Conservation (phyloP, 2,329 filamentous ascomycete genomes). For the Penicillium frequentans region DNA sequence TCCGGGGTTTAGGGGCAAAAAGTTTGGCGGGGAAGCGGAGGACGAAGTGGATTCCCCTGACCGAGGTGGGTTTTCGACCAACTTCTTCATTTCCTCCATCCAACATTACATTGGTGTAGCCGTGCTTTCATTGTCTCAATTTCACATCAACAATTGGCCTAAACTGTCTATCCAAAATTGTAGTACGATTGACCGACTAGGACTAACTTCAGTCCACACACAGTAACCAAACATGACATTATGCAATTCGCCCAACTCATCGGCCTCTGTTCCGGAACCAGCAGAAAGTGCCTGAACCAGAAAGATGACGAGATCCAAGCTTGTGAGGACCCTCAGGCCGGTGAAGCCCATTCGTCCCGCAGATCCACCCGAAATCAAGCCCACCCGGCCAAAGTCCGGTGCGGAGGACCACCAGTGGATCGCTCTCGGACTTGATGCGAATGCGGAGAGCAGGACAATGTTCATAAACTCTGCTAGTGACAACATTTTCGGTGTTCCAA, state of each 20-base stretch:
- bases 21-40: slow-evolving; percentile 14
- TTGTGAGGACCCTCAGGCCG: not conserved
- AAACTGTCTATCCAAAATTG: not conserved
- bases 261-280: not conserved
- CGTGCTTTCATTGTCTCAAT: not conserved
- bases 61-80: not conserved
- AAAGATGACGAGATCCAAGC: not conserved
- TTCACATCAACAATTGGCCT: not conserved
- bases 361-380: slow-evolving; percentile 12
- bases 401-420: slow-evolving; percentile 20
- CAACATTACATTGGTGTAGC: not conserved
- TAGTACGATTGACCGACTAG: not conserved
- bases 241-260: not conserved
- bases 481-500: not conserved
- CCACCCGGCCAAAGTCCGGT: slow-evolving; percentile 31
- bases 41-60: slow-evolving; percentile 6
- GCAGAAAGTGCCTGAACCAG: not conserved
- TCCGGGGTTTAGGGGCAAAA: slow-evolving; percentile 22
- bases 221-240: not conserved
- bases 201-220: not conserved
- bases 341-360: slow-evolving; percentile 7
- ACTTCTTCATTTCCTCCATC: not conserved
- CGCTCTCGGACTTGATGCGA: slow-evolving; percentile 39
- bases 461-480: slow-evolving; percentile 9
- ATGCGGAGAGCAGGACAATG: slow-evolving; percentile 28